Percentiles rank a stretch among this genome's conserved stretches.
These are phyloP conservation scores for Scedosporium apiospermum DNA, from an alignment of 2,329 filamentous ascomycete species.

Conservation along the genomic window DNA sequence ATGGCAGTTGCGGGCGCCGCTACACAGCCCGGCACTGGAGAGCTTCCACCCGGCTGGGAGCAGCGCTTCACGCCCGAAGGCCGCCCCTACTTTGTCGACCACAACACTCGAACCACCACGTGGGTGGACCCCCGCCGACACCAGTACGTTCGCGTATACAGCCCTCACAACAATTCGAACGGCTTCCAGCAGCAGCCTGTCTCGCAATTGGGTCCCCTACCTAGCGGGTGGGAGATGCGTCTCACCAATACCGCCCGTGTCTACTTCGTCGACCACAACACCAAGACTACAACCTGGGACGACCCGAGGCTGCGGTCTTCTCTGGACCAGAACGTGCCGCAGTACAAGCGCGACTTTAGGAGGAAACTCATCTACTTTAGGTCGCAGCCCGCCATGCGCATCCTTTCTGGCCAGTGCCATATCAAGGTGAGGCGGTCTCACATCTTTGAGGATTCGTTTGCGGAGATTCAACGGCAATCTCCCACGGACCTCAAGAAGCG, in stretches of 20 bases:
- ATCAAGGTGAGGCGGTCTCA: conserved; percentile 95
- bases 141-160: conserved; percentile 97
- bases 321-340: conserved; percentile 93
- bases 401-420: conserved; percentile 92
- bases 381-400: conserved; percentile 91
- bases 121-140: conserved; percentile 97
- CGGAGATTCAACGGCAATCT: conserved; percentile 94
- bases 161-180: conserved; percentile 73
- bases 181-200: conserved; percentile 93
- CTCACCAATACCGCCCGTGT: conserved; percentile 95
- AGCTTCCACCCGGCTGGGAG: conserved; percentile 93
- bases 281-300: conserved; percentile 98
- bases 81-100: conserved; percentile 92
- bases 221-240: conserved; percentile 99
- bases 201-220: conserved; percentile 87
- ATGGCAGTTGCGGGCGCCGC: conserved; percentile 87
- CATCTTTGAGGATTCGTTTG: conserved; percentile 98
- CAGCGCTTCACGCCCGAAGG: conserved; percentile 93
- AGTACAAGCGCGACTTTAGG: conserved; percentile 98
- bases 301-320: conserved; percentile 92
- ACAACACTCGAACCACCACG: conserved; percentile 95
- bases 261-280: conserved; percentile 99
- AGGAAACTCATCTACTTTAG: conserved; percentile 99
- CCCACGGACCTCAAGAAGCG: conserved; percentile 95
- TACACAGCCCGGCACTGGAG: conserved; percentile 87